Conservation (phyloP, 2,329 filamentous ascomycete species). For the Aspergillus pseudonomiae region DNA sequence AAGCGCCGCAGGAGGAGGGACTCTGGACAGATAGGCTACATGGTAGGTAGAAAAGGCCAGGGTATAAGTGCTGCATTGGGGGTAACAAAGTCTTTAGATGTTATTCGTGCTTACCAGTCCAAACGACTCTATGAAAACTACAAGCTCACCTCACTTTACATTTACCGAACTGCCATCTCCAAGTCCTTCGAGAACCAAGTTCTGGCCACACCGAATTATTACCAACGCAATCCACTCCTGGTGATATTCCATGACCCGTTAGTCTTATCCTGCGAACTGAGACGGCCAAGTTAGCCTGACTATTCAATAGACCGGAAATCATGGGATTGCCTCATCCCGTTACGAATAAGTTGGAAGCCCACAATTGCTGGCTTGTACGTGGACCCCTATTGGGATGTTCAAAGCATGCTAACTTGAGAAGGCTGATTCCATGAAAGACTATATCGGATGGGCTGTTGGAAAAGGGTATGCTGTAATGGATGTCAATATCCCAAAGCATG, state of each 20-base stretch:
- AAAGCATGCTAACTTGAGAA: conserved; percentile 46
- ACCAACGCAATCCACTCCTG: conserved; percentile 68
- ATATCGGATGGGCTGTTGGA: conserved; percentile 80
- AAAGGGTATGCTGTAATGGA: conserved; percentile 85
- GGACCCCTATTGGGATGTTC: conserved; percentile 16
- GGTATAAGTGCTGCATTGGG: not conserved
- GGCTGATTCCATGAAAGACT: conserved; percentile 79
- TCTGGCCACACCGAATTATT: conserved; percentile 72
- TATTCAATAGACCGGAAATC: conserved; percentile 64
- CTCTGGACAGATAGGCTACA: conserved; percentile 63
- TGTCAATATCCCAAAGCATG: conserved; percentile 81
- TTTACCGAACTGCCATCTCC: conserved; percentile 72
- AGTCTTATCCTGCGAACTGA: conserved; percentile 38
- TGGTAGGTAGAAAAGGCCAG: conserved; percentile 36
- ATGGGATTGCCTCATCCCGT: conserved; percentile 67
- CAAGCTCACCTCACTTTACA: conserved; percentile 77
- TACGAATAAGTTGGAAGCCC: conserved; percentile 74
- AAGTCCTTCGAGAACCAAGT: conserved; percentile 86
- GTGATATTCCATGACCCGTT: conserved; percentile 90
- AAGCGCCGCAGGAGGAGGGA: conserved; percentile 39
- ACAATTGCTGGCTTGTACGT: conserved; percentile 87
- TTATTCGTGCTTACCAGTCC: conserved; percentile 77
- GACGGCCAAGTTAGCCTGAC: conserved; percentile 14
- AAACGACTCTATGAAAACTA: conserved; percentile 71
- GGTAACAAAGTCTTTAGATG: conserved; percentile 52